These are phyloP conservation scores for Fusarium sp. DNA, from an alignment of 2,329 filamentous ascomycete genomes.

Conservation along the genomic window DNA sequence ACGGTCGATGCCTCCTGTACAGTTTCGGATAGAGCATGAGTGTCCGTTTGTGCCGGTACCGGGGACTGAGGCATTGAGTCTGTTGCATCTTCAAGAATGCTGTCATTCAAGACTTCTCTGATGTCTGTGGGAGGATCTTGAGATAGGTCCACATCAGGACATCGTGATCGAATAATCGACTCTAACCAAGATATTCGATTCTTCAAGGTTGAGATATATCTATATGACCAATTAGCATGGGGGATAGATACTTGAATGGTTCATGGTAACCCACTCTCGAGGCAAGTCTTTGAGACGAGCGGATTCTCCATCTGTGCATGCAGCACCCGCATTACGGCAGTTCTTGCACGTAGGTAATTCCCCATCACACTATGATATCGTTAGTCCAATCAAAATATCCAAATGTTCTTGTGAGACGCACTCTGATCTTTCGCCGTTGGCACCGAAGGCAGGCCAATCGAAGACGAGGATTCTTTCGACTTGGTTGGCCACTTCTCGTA, in stretches of 20 bases:
- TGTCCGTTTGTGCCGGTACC: neutral
- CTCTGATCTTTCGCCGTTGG: constrained; percentile 62
- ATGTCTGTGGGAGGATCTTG: constrained; percentile 26
- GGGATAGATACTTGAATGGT: too few relatives aligned
- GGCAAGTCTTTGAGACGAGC: constrained; percentile 53
- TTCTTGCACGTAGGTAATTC: constrained; percentile 55
- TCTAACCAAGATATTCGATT: constrained; percentile 60
- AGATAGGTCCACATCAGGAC: constrained; percentile 55
- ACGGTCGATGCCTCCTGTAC: neutral
- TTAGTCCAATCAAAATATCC: neutral
- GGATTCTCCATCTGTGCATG: constrained; percentile 58
- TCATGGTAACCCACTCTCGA: constrained; percentile 49
- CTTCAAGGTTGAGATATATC: constrained; percentile 52
- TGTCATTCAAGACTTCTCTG: constrained; percentile 28
- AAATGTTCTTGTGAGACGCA: constrained; percentile 34
- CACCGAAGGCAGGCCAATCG: constrained; percentile 52
- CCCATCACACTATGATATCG: constrained; percentile 56
- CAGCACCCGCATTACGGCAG: constrained; percentile 55
- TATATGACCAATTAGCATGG: neutral
- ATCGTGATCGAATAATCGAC: constrained; percentile 53
- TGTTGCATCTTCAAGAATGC: constrained; percentile 2
- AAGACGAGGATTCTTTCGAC: constrained; percentile 43
- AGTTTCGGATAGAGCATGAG: accelerated
- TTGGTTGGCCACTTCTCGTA: constrained; percentile 27
- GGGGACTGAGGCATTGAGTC: neutral